Evolutionary conservation across 306 rosid species (phyloP), one percentile per base, ranked within the genome.

Genomic region (Cercis canadensis): DNA sequence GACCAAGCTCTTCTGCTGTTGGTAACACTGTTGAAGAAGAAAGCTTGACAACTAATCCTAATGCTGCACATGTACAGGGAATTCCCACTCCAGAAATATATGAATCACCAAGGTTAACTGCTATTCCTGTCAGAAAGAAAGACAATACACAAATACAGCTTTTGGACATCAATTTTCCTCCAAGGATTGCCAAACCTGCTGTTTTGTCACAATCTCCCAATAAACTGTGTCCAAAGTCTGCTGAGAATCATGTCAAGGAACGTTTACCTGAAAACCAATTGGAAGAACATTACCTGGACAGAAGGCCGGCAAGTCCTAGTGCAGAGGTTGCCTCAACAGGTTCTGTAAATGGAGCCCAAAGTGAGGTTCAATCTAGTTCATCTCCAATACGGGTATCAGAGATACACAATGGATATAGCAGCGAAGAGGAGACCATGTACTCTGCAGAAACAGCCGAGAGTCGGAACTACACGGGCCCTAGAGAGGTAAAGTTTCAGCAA

Each of bases 371-470:
- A 72, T 91, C 96, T 59, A 85, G 95, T 77, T 84, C 96, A 5
- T 87, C 93, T 37, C 97, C 89, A 0, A 47, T 77, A 0, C 88
- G 86, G 34, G 85, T 72, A 65, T 64, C 80, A 4, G 82, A 75
- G 65, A 73, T 87, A 90, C 96, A 80, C 44, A 77, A 89, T 29
- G 96, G 82, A 37, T 87, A 87, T 17, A 85, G 96, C 74, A 92
- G 96, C 0, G 99, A 95, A 80, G 97, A 87, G 68, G 97, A 95
- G 88, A 95, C 99, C 0, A 91, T 95, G 99, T 95, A 95, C 78
- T 95, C 99, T 7, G 99, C 99, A 0, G 99, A 95, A 78, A 95
- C 99, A 0, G 99, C 99, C 0, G 99, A 95, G 88, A 81, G 89
- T 50, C 89, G 96, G 58, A 95, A 95, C 69, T 95, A 95, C 63